Evolutionary conservation across 345 rosid species (phyloP), one percentile per base, ranked within the genome.

Genomic region (Lepidium didymum): DNA sequence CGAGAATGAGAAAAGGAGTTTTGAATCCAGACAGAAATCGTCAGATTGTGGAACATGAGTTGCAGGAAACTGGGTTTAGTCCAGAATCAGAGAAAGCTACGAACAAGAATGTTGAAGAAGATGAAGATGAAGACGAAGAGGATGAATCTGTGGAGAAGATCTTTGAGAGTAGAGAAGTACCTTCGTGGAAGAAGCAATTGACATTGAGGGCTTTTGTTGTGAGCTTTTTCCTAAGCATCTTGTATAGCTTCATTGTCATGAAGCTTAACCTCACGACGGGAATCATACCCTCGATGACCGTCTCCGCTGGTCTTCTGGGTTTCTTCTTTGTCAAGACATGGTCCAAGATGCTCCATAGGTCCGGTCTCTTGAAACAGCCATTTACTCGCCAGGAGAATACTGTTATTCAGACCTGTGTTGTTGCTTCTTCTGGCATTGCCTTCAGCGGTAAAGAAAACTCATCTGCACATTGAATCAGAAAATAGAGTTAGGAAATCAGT

Each of bases 301-400:
- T 89, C 38, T 80, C 92, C 18, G 92, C 96, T 12, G 92, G 90
- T 5, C 80, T 89, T 31, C 68, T 87, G 57, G 90, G 96, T 1
- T 89, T 85, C 80, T 80, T 84, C 81, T 82, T 89, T 21, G 70
- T 89, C 44, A 85, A 81, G 79, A 79, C 82, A 1, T 87, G 92
- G 96, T 83, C 90, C 2, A 82, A 77, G 54, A 23, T 86, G 44
- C 77, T 85, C 3, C 69, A 76, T 18, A 79, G 53, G 69, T 71
- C 81, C 38, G 83, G 84, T 3, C 15, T 65, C 52, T 61, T 82
- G 29, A 81, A 43, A 37, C 85, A 81, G 34, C 90, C 96, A 9
- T 89, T 87, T 56, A 89, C 92, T 53, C 72, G 92, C 10, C 92
- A 89, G 50, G 96, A 87, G 79, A 86, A 86, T 69, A 85, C 92